A percentile compares a stretch with the other conserved stretches of the same genome.
phyloP scores from a whole-genome alignment of 2,329 filamentous ascomycete genomes.

The Aspergillus sp. region DNA sequence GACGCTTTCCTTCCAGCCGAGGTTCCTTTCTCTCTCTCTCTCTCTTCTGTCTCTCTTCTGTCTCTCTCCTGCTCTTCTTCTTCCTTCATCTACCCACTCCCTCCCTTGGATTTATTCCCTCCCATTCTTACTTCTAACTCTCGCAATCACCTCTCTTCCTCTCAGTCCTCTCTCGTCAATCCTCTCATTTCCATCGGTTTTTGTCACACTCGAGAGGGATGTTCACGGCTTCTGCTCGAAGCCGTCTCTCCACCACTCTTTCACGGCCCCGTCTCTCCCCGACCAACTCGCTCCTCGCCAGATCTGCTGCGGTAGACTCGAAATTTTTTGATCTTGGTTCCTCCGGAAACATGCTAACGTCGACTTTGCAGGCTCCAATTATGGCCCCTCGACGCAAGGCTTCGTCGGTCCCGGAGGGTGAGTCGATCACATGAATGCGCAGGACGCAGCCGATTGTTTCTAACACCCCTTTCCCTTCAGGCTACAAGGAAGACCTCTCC shows the following conservation, averaged over 20 bases:
- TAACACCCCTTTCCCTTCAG: constrained; percentile 35
- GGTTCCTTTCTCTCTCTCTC: constrained; percentile 13
- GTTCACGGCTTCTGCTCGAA: constrained; percentile 45
- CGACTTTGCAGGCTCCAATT: constrained; percentile 30
- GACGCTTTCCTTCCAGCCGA: constrained; percentile 18
- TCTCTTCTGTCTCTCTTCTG: constrained; percentile 11
- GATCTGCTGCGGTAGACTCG: constrained; percentile 32
- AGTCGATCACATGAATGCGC: constrained; percentile 24
- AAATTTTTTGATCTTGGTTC: neutral
- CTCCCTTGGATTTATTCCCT: constrained; percentile 7
- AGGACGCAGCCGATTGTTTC: neutral
- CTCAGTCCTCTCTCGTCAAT: constrained; percentile 1
- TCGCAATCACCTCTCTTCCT: constrained; percentile 11
- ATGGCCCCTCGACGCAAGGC: constrained; percentile 45
- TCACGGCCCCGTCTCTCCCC: constrained; percentile 39
- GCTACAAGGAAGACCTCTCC: constrained; percentile 63
- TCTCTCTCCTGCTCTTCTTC: constrained; percentile 10
- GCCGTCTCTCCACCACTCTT: constrained; percentile 42
- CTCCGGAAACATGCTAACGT: neutral
- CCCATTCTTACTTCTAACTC: constrained; percentile 7
- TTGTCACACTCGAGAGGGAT: constrained; percentile 32
- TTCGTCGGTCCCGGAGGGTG: constrained; percentile 49
- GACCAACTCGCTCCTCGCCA: constrained; percentile 32
- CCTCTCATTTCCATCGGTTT: constrained; percentile 11
- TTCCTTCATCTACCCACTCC: neutral